Percentiles rank a stretch among this genome's conserved stretches.
Evolutionary conservation across 106 monocot genomes (phyloP).

Genomic region (Iris macrosiphon): DNA sequence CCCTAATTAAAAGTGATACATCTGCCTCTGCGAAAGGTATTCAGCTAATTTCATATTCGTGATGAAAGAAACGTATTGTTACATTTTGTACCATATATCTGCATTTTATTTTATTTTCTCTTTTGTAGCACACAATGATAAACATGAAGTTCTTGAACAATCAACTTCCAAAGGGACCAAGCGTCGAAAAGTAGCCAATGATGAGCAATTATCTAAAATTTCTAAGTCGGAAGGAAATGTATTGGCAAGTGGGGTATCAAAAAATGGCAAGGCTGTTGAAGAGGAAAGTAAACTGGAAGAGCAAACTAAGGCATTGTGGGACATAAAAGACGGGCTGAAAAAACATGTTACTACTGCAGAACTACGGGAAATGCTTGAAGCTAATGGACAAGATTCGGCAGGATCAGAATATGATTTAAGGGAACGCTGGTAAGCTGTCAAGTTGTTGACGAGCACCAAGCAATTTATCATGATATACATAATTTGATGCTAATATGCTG

Average conservation of each 20-base stretch:
- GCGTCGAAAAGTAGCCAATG: slow-evolving; percentile 39
- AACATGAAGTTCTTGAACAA: slow-evolving; percentile 15
- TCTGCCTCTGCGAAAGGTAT: slow-evolving; percentile 32
- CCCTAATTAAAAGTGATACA: slow-evolving; percentile 25
- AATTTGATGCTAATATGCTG: not conserved
- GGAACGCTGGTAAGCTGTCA: slow-evolving; percentile 69
- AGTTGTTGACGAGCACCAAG: not conserved
- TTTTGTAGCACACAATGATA: slow-evolving; percentile 5
- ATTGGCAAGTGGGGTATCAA: slow-evolving; percentile 9
- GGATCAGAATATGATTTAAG: slow-evolving; percentile 93
- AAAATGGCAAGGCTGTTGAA: slow-evolving; percentile 10
- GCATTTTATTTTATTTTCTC: slow-evolving; percentile 1
- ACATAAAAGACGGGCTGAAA: slow-evolving; percentile 91
- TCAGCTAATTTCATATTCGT: not conserved
- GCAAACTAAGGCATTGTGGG: slow-evolving; percentile 76
- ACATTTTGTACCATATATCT: not conserved
- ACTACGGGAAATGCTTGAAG: slow-evolving; percentile 83
- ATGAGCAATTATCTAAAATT: slow-evolving; percentile 35
- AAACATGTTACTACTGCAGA: slow-evolving; percentile 55
- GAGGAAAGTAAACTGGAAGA: slow-evolving; percentile 63
- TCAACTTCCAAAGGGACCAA: slow-evolving; percentile 44
- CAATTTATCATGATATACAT: not conserved
- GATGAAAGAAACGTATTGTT: not conserved
- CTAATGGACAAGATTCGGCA: slow-evolving; percentile 75
- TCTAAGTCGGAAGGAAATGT: slow-evolving; percentile 31